Evolutionary conservation across 345 rosid genomes (phyloP).

Genomic region (Citrus maxima): DNA sequence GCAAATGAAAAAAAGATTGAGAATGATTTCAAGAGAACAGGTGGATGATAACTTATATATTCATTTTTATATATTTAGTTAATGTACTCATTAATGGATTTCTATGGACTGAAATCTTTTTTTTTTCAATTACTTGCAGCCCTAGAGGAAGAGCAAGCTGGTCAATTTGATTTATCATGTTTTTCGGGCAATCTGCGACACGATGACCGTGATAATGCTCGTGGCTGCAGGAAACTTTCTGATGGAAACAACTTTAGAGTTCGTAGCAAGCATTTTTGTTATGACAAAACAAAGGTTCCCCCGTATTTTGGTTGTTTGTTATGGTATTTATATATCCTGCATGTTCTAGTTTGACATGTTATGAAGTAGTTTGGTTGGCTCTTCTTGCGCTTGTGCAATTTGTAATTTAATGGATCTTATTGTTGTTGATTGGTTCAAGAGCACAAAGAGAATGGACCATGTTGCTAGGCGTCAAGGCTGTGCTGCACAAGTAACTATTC

Average conservation of each 20-base stretch:
- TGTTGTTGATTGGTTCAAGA: too few relatives aligned
- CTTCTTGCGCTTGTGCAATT: too few relatives aligned
- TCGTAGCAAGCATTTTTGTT: slow-evolving; percentile 88
- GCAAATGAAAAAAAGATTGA: too few relatives aligned
- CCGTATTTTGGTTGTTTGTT: slow-evolving; percentile 12
- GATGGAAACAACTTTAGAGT: slow-evolving; percentile 91
- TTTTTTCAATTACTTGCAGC: slow-evolving; percentile 35
- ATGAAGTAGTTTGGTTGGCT: too few relatives aligned
- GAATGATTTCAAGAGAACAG: too few relatives aligned
- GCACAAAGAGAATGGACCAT: too few relatives aligned
- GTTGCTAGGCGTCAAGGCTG: too few relatives aligned
- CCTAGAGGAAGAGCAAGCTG: slow-evolving; percentile 66
- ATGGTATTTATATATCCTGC: neutral
- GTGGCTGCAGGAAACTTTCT: slow-evolving; percentile 86
- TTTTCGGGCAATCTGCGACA: slow-evolving; percentile 77
- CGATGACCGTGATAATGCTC: slow-evolving; percentile 80
- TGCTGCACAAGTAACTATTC: too few relatives aligned
- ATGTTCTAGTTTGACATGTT: too few relatives aligned
- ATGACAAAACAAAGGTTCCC: slow-evolving; percentile 80
- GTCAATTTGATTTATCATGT: slow-evolving; percentile 74
- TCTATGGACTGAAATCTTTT: slow-evolving; percentile 9
- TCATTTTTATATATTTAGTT: too few relatives aligned
- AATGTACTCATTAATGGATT: neutral
- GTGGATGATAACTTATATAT: too few relatives aligned
- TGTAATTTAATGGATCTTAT: too few relatives aligned